Percentiles rank a stretch among this genome's conserved stretches.
phyloP scores from a whole-genome alignment of 1,139 yeast species.

The Saccharomyces uvarum region DNA sequence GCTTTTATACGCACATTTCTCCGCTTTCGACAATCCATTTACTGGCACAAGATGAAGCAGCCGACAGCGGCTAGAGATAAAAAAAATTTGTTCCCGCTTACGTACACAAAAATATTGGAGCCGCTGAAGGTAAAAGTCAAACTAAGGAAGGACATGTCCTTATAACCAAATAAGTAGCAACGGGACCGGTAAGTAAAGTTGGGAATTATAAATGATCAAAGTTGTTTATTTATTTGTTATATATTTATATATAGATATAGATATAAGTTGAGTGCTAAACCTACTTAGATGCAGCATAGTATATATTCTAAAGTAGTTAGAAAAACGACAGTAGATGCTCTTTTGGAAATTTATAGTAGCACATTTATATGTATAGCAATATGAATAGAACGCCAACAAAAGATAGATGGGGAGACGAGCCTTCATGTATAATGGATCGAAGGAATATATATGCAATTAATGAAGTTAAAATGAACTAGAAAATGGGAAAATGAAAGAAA shows the following conservation, averaged over 20 bases:
- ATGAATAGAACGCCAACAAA: neutral
- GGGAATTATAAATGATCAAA: neutral
- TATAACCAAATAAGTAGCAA: neutral
- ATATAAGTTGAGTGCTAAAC: neutral
- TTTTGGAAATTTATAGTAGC: neutral
- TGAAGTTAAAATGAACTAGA: neutral
- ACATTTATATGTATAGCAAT: neutral
- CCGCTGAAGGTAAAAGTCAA: neutral
- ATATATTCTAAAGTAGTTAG: neutral
- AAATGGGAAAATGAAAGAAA: neutral
- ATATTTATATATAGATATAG: neutral
- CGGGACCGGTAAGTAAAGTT: neutral
- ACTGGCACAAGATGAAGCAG: neutral
- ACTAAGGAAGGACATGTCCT: neutral
- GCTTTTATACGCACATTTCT: neutral
- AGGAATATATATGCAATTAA: neutral
- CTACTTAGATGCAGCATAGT: neutral
- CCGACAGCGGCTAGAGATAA: neutral
- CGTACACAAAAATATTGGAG: slow-evolving; percentile 1
- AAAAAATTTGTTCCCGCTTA: neutral
- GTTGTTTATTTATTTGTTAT: neutral
- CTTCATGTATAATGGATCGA: neutral
- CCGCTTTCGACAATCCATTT: neutral
- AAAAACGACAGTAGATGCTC: neutral
- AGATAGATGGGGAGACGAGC: neutral